These are phyloP conservation scores for Colletotrichum australisinense DNA, from an alignment of 2,329 filamentous ascomycete species.

Conservation along the genomic window DNA sequence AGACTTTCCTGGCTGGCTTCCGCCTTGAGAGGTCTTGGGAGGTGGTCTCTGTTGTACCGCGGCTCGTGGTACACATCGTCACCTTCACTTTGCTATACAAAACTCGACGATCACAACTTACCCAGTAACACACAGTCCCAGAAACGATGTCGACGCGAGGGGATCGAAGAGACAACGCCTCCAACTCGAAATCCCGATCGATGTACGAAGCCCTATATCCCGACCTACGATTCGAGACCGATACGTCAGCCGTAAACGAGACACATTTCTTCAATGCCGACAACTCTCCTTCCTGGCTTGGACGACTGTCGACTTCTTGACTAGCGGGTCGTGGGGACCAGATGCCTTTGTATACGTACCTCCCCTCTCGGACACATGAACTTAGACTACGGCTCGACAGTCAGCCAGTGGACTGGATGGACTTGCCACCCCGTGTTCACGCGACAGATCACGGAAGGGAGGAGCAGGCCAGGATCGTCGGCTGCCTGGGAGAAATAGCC, in stretches of 20 bases:
- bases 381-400: too few species aligned
- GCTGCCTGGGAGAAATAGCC: not conserved
- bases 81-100: not conserved
- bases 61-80: not conserved
- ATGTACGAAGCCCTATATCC: not conserved
- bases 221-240: not conserved
- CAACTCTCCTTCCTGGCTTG: not conserved
- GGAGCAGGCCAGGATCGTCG: not conserved
- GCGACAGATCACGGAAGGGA: not conserved
- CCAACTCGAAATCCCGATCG: not conserved
- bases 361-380: not conserved
- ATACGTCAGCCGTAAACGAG: not conserved
- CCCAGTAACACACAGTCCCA: not conserved
- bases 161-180: not conserved
- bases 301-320: not conserved
- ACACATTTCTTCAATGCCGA: not conserved
- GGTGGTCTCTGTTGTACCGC: not conserved
- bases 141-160: not conserved
- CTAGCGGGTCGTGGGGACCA: not conserved
- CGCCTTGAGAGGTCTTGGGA: not conserved
- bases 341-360: not conserved
- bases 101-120: not conserved
- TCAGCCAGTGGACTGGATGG: not conserved
- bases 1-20: not conserved
- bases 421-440: not conserved